These are phyloP conservation scores for Pinus taeda DNA, from an alignment of 75 land plant species.

Conservation along the genomic window DNA sequence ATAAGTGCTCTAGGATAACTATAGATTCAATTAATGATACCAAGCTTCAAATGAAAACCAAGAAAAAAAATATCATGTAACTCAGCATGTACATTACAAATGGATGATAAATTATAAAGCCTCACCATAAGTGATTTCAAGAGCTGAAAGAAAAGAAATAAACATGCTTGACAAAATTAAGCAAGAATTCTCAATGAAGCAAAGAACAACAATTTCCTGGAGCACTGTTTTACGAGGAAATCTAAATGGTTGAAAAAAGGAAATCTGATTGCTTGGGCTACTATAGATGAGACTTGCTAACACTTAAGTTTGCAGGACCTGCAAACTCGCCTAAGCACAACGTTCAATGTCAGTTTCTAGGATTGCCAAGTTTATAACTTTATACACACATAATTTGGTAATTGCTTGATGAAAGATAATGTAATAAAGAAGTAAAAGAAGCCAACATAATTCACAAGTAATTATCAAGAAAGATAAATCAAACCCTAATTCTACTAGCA, in stretches of 20 bases:
- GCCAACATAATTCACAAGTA: too few species aligned
- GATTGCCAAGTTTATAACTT: too few species aligned
- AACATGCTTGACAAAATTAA: neutral
- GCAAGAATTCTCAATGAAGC: neutral
- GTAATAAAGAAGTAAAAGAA: too few species aligned
- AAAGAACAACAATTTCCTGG: neutral
- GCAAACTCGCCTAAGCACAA: too few species aligned
- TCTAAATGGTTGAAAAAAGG: neutral
- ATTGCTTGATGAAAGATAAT: too few species aligned
- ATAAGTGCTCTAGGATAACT: neutral
- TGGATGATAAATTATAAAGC: neutral
- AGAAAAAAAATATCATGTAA: neutral
- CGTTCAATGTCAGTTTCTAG: too few species aligned
- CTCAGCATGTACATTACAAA: neutral
- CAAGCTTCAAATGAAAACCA: neutral
- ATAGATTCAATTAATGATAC: neutral
- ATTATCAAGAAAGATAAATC: too few species aligned
- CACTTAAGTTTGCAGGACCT: too few species aligned
- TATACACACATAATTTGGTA: too few species aligned
- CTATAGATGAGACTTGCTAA: too few species aligned
- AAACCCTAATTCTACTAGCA: too few species aligned
- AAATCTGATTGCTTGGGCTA: neutral
- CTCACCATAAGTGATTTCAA: neutral
- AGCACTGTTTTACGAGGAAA: neutral
- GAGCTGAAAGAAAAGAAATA: neutral